These are phyloP conservation scores for Geotrichum carabidarum DNA, from an alignment of 1,139 yeast genomes.

Conservation along the genomic window DNA sequence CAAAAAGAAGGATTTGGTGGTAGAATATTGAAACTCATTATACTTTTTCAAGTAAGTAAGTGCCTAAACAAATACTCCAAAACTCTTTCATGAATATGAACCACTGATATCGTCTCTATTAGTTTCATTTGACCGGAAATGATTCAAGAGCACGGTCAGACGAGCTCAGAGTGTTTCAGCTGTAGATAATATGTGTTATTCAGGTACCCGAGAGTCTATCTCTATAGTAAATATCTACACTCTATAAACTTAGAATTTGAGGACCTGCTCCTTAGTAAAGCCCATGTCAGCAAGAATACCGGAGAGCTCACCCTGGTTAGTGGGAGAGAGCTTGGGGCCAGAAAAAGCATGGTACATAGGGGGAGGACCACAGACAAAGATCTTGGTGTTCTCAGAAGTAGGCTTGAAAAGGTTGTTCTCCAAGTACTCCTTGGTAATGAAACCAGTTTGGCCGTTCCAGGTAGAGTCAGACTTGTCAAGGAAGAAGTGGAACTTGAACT, in stretches of 20 bases:
- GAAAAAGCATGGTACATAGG: slow-evolving; percentile 77
- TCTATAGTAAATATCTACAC: too few species aligned
- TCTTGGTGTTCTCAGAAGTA: slow-evolving; percentile 57
- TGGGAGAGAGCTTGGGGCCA: slow-evolving; percentile 77
- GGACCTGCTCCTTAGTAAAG: slow-evolving; percentile 79
- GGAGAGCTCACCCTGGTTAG: slow-evolving; percentile 90
- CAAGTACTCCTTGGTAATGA: slow-evolving; percentile 66
- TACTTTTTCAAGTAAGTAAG: too few species aligned
- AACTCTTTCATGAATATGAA: too few species aligned
- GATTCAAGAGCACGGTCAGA: too few species aligned
- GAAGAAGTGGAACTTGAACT: slow-evolving; percentile 71
- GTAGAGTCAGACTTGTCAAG: slow-evolving; percentile 58
- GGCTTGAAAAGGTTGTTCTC: slow-evolving; percentile 50
- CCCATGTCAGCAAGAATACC: slow-evolving; percentile 89
- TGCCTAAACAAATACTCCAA: too few species aligned
- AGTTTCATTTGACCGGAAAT: too few species aligned
- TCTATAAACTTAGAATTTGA: slow-evolving; percentile 46
- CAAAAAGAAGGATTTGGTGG: too few species aligned
- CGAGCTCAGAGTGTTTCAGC: too few species aligned
- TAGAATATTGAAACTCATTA: too few species aligned
- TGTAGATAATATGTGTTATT: too few species aligned
- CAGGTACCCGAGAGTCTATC: too few species aligned
- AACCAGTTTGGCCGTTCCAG: slow-evolving; percentile 60
- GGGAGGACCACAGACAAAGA: slow-evolving; percentile 91
- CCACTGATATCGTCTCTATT: too few species aligned